Conservation (phyloP, 805 yeast genomes). For the Tetrapisispora phaffii region DNA sequence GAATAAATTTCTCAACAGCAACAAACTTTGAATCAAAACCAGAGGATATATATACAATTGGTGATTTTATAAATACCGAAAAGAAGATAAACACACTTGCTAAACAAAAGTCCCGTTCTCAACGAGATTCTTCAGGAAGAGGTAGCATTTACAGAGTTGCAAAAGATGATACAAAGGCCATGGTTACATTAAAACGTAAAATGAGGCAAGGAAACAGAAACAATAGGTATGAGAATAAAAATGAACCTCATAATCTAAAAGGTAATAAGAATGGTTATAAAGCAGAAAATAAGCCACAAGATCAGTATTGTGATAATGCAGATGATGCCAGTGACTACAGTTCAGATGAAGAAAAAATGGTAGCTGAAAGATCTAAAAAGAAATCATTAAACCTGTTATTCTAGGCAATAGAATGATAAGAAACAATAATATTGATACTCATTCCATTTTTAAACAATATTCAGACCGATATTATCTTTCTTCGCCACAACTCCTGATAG, state of each 20-base stretch:
- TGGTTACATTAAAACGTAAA: constrained; percentile 28
- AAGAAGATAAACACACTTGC: constrained; percentile 26
- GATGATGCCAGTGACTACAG: constrained; percentile 5
- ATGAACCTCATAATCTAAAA: too few species aligned
- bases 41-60: constrained; percentile 28
- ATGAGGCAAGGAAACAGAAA: constrained; percentile 19
- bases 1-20: constrained; percentile 14
- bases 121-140: constrained; percentile 5
- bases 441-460: too few species aligned
- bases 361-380: constrained; percentile 12
- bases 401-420: constrained; percentile 11
- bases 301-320: not conserved
- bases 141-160: constrained; percentile 20
- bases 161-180: constrained; percentile 29
- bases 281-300: not conserved
- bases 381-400: constrained; percentile 23
- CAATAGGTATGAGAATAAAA: not conserved
- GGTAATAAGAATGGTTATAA: not conserved
- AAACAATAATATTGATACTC: not conserved
- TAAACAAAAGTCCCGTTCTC: constrained; percentile 21
- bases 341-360: constrained; percentile 13
- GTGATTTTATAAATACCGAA: constrained; percentile 28
- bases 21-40: not conserved
- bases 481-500: too few species aligned
- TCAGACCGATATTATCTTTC: too few species aligned